These are phyloP conservation scores for Ephemerocybe angulata DNA, from an alignment of 768 basidiomycete genomes.

Conservation along the genomic window DNA sequence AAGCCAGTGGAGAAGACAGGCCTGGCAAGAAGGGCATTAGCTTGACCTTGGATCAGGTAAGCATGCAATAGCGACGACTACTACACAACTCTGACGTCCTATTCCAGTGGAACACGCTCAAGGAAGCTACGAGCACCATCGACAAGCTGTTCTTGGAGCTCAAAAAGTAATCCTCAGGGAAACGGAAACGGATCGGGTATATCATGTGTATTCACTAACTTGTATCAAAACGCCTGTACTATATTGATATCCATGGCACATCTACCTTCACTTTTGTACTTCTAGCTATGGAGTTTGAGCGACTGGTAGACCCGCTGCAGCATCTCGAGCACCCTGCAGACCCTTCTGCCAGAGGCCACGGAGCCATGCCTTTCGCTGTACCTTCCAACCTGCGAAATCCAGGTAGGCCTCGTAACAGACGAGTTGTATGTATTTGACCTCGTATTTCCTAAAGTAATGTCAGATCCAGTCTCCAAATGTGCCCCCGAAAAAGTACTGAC, in stretches of 20 bases:
- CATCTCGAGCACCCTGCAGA: slow-evolving; percentile 62
- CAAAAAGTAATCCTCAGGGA: slow-evolving; percentile 23
- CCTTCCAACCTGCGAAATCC: slow-evolving; percentile 56
- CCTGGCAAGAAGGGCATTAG: slow-evolving; percentile 84
- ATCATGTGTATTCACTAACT: too few species aligned
- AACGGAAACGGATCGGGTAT: too few species aligned
- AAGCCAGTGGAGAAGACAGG: slow-evolving; percentile 52
- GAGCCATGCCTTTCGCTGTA: slow-evolving; percentile 62
- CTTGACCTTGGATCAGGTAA: slow-evolving; percentile 60
- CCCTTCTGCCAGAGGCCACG: slow-evolving; percentile 57
- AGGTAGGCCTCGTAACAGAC: slow-evolving; percentile 55
- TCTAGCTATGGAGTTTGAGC: slow-evolving; percentile 9
- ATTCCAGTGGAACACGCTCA: slow-evolving; percentile 56
- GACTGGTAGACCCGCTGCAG: slow-evolving; percentile 63
- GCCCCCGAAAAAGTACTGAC: slow-evolving; percentile 38
- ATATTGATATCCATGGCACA: too few species aligned
- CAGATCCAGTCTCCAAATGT: background rate
- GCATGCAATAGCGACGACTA: background rate
- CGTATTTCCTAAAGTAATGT: slow-evolving; percentile 48
- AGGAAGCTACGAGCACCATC: slow-evolving; percentile 38
- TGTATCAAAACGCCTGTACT: too few species aligned
- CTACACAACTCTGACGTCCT: background rate
- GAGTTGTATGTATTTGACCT: slow-evolving; percentile 48
- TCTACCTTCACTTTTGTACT: background rate
- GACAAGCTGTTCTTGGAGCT: slow-evolving; percentile 46